Evolutionary conservation across 352 stramenopile species (phyloP), one percentile per base, ranked within the genome.

Genomic region (Globisporangium takayamanum): DNA sequence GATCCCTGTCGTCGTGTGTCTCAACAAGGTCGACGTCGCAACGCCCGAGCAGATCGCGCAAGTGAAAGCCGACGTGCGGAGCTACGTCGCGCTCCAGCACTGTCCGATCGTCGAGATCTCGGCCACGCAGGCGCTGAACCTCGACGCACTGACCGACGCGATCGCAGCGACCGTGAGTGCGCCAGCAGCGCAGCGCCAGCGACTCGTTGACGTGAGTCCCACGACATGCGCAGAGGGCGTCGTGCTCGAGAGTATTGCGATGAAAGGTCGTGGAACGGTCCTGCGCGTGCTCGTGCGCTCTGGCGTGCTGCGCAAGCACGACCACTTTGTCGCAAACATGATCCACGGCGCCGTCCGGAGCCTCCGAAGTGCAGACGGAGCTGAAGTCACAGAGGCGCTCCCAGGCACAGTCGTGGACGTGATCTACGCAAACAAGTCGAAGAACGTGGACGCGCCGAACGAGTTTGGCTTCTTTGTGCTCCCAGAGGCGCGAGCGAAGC

Each of bases 11-110:
- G 69, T 97, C 20, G 83, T 85, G 16, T 93, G 79, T 50, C 76
- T 97, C 51, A 97, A 95, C 67, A 97, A 97, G 64, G 64, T 96
- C n/a, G 88, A 97, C 59, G 55, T 92, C 36, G 61, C 70, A 1
- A 58, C 62, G 2, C 54, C 62, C 6, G 62, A 79, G 30, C 69
- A 80, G 26, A 66, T 91, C 20, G 65, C 67, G 14, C 54, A 50
- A 1, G 72, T 93, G 52, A 67, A 69, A 22, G 55, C 87, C n/a
- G 76, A 91, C 36, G 58, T 90, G 18, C 77, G 70, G 1, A 79
- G 76, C n/a, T 96, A 82, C 58, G 81, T 95, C n/a, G 86, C 88
- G 2, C 56, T 96, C 20, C 77, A 96, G 52, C 64, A 65, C 16
- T 80, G 76, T 51, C 76, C 85, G 2, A 73, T 96, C 25, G 44